A percentile compares a stretch with the other conserved stretches of the same genome.
Evolutionary conservation across 257 asterid species (phyloP).

Genomic region (Solanum lycopersicoides): DNA sequence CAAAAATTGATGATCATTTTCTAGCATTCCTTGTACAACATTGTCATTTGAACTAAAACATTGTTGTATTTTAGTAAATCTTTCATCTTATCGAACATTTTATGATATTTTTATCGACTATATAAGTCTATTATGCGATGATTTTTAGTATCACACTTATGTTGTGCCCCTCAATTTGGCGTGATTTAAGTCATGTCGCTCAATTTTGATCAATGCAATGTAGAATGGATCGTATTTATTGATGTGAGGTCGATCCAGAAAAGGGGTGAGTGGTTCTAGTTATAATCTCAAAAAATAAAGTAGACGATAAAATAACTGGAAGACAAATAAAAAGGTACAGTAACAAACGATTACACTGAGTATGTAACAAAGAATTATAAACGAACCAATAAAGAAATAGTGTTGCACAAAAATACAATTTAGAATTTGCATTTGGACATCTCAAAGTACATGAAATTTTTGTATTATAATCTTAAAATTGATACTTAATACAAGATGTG

Average conservation of each 20-base stretch:
- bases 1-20: neutral
- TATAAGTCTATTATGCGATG: neutral
- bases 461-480: neutral
- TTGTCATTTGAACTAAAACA: neutral
- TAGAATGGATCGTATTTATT: neutral
- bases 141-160: neutral
- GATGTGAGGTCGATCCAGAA: neutral
- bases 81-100: neutral
- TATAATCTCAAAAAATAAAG: neutral
- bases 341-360: neutral
- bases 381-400: neutral
- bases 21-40: neutral
- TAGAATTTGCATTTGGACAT: neutral
- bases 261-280: neutral
- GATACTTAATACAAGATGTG: neutral
- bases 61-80: neutral
- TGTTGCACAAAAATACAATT: neutral
- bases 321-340: too few relatives aligned
- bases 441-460: neutral
- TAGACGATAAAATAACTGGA: neutral
- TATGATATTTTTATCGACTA: neutral
- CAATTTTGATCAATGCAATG: neutral
- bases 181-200: neutral
- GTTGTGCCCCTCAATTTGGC: too few relatives aligned
- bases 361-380: neutral